phyloP scores from a whole-genome alignment of 225 moss, liverwort and hornwort species.

The Thuidium tamariscinum region DNA sequence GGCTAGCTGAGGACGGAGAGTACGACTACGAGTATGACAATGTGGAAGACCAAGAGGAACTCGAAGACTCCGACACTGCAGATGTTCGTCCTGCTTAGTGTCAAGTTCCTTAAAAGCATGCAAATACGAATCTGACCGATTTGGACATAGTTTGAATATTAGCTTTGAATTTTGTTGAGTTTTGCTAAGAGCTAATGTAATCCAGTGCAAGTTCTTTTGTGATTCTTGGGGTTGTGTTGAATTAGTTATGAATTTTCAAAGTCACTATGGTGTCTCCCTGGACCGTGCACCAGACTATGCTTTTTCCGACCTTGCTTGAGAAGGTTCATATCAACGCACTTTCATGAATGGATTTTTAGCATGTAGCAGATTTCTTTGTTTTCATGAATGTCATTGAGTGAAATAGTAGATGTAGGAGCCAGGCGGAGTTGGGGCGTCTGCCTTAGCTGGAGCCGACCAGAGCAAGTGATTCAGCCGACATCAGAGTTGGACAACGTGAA shows the following conservation, averaged over 20 bases:
- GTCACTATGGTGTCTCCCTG: not conserved
- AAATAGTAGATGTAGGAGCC: not conserved
- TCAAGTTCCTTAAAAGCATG: not conserved
- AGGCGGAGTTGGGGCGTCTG: not conserved
- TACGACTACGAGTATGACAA: not conserved
- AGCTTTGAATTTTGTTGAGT: not conserved
- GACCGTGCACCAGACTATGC: not conserved
- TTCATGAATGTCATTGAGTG: not conserved
- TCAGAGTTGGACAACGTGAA: constrained; percentile 1
- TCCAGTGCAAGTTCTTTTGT: not conserved
- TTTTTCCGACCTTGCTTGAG: not conserved
- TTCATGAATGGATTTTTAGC: not conserved
- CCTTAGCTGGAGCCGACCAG: not conserved
- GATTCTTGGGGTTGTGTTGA: not conserved
- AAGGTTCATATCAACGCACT: not conserved
- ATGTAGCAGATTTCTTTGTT: not conserved
- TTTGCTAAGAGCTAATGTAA: not conserved
- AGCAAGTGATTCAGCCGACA: not conserved
- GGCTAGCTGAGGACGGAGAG: not conserved
- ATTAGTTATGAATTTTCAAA: not conserved
- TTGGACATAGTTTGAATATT: not conserved
- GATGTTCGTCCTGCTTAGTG: constrained; percentile 3
- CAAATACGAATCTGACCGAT: not conserved
- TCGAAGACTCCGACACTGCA: not conserved
- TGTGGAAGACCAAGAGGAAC: not conserved